Conservation (phyloP, 495 filamentous ascomycete species). For the Aspergillus kassunensis region DNA sequence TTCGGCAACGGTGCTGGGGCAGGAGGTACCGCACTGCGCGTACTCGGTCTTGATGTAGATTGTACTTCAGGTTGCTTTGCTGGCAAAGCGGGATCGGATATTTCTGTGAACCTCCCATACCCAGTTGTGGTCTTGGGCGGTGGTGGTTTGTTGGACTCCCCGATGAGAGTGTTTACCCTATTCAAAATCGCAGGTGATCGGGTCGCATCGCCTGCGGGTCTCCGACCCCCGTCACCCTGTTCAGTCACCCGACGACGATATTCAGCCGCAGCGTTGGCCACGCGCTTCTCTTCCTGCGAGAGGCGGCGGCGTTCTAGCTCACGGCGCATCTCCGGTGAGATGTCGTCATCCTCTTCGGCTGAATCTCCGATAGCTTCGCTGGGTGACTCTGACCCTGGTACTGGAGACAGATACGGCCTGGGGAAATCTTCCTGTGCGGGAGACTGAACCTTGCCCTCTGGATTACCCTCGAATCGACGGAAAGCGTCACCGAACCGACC, state of each 20-base stretch:
- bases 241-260: slow-evolving; percentile 75
- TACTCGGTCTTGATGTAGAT: slow-evolving; percentile 10
- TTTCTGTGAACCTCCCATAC: slow-evolving; percentile 79
- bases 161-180: slow-evolving; percentile 80
- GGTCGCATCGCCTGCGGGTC: slow-evolving; percentile 33
- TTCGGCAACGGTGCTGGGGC: slow-evolving; percentile 15
- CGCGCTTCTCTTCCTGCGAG: slow-evolving; percentile 86
- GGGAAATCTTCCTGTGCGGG: slow-evolving; percentile 40
- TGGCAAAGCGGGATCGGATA: slow-evolving; percentile 33
- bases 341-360: slow-evolving; percentile 55
- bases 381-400: slow-evolving; percentile 56
- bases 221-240: slow-evolving; percentile 52
- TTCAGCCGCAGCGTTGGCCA: slow-evolving; percentile 87
- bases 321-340: slow-evolving; percentile 84
- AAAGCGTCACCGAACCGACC: slow-evolving; percentile 96
- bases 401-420: slow-evolving; percentile 56
- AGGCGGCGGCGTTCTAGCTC: slow-evolving; percentile 84
- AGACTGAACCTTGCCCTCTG: slow-evolving; percentile 50
- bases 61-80: slow-evolving; percentile 28
- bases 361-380: slow-evolving; percentile 51
- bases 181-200: slow-evolving; percentile 82
- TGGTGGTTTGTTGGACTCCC: slow-evolving; percentile 63
- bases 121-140: slow-evolving; percentile 74
- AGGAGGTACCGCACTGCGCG: slow-evolving; percentile 2
- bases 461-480: slow-evolving; percentile 75